Evolutionary conservation across 441 rosid species (phyloP).

Genomic region (Adansonia gregorii): DNA sequence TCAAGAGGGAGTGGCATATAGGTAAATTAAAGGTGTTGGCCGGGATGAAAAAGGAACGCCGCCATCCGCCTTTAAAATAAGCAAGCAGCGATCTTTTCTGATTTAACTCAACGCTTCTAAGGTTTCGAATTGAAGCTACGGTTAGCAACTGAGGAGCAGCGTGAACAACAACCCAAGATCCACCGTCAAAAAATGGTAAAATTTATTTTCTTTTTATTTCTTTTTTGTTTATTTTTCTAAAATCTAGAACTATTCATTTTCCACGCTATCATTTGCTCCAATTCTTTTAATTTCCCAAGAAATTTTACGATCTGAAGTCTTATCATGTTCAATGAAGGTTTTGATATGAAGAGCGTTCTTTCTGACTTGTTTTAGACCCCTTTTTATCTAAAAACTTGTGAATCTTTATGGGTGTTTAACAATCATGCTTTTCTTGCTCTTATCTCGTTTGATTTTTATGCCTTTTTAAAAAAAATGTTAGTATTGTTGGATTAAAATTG

Average conservation of each 20-base stretch:
- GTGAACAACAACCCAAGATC: conserved; percentile 11
- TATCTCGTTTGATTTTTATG: neutral
- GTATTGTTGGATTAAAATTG: neutral
- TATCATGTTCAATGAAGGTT: neutral
- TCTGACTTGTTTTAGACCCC: neutral
- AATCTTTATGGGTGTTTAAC: neutral
- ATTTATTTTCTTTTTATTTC: no score
- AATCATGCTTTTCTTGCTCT: neutral
- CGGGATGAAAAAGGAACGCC: neutral
- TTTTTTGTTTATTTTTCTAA: neutral
- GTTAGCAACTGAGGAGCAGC: conserved; percentile 1
- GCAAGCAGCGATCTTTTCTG: neutral
- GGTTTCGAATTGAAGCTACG: conserved; percentile 10
- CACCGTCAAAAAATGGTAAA: conserved; percentile 7
- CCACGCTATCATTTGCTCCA: neutral
- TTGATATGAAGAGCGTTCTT: neutral
- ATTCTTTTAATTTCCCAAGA: neutral
- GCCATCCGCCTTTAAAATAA: neutral
- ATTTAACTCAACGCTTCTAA: conserved; percentile 1
- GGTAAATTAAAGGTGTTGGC: conserved; percentile 26
- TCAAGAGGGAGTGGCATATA: conserved; percentile 26
- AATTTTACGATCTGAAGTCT: neutral
- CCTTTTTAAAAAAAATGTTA: neutral
- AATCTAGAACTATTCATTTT: neutral
- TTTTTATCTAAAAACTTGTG: neutral